phyloP scores from a whole-genome alignment of 805 yeast species.

The Metschnikowia corniflorae region DNA sequence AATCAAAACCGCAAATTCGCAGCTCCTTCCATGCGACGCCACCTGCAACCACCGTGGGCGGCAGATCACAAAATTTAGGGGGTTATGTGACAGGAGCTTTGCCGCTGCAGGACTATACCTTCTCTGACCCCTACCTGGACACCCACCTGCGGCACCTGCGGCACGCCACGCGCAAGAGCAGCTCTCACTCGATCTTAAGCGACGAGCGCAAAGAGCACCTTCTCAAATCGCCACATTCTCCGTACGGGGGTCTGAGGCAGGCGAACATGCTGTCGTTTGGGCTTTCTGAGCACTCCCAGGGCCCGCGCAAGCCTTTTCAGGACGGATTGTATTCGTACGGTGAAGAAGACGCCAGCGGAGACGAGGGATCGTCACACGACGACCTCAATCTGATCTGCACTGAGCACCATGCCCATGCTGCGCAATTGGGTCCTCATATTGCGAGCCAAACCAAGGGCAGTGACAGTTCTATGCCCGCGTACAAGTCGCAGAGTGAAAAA shows the following conservation, averaged over 20 bases:
- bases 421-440: no score
- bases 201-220: slow-evolving; percentile 12
- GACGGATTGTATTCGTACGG: slow-evolving; percentile 27
- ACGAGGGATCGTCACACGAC: slow-evolving; percentile 30
- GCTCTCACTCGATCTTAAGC: slow-evolving; percentile 13
- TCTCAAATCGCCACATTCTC: slow-evolving; percentile 13
- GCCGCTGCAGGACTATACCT: slow-evolving; percentile 11
- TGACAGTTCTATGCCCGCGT: slow-evolving; percentile 2
- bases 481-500: slow-evolving; percentile 24
- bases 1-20: slow-evolving; percentile 17
- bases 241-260: slow-evolving; percentile 5
- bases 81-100: not conserved
- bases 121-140: slow-evolving; percentile 25
- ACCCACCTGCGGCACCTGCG: slow-evolving; percentile 13
- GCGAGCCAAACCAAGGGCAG: slow-evolving; percentile 2
- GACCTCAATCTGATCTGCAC: slow-evolving; percentile 20
- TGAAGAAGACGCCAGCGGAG: slow-evolving; percentile 27
- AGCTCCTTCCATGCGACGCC: slow-evolving; percentile 18
- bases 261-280: slow-evolving; percentile 1
- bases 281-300: slow-evolving; percentile 13
- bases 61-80: no score
- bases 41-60: slow-evolving; percentile 11
- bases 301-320: slow-evolving; percentile 23
- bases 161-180: slow-evolving; percentile 11
- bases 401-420: slow-evolving; percentile 6